A percentile compares a stretch with the other conserved stretches of the same genome.
Evolutionary conservation across 1,284 basidiomycete genomes (phyloP).

Genomic region (Cutaneotrichosporon spelunceum): DNA sequence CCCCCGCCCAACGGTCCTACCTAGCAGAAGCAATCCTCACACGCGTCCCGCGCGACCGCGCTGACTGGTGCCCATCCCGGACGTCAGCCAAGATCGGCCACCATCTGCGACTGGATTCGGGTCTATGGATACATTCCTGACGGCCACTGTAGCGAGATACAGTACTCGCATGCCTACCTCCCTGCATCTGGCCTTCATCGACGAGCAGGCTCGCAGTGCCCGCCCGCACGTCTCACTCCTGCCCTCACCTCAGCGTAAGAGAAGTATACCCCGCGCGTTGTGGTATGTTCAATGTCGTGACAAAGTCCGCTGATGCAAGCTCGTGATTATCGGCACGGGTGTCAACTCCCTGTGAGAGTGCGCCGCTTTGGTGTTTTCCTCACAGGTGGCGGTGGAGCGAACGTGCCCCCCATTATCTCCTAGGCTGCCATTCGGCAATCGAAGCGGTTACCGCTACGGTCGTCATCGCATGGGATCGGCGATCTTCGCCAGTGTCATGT

Average conservation of each 20-base stretch:
- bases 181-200: conserved; percentile 52
- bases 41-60: conserved; percentile 23
- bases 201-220: conserved; percentile 41
- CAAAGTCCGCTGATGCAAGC: neutral
- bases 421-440: conserved; percentile 53
- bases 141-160: conserved; percentile 25
- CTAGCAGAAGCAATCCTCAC: conserved; percentile 14
- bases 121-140: conserved; percentile 50
- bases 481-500: conserved; percentile 22
- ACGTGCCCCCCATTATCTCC: conserved; percentile 41
- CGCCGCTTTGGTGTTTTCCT: conserved; percentile 29
- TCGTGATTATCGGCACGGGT: conserved; percentile 14
- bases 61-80: conserved; percentile 49
- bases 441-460: conserved; percentile 38
- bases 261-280: conserved; percentile 23
- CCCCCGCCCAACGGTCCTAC: conserved; percentile 21
- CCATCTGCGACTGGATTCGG: conserved; percentile 52
- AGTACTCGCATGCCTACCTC: conserved; percentile 39
- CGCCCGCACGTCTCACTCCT: conserved; percentile 51
- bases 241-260: conserved; percentile 48
- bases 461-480: conserved; percentile 24
- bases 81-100: conserved; percentile 41
- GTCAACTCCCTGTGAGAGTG: conserved; percentile 16
- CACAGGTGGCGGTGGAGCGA: conserved; percentile 38
- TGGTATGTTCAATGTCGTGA: conserved; percentile 13